Evolutionary conservation across 2,329 filamentous ascomycete species (phyloP), one percentile per base, ranked within the genome.

Genomic region (Venturia oleaginea): DNA sequence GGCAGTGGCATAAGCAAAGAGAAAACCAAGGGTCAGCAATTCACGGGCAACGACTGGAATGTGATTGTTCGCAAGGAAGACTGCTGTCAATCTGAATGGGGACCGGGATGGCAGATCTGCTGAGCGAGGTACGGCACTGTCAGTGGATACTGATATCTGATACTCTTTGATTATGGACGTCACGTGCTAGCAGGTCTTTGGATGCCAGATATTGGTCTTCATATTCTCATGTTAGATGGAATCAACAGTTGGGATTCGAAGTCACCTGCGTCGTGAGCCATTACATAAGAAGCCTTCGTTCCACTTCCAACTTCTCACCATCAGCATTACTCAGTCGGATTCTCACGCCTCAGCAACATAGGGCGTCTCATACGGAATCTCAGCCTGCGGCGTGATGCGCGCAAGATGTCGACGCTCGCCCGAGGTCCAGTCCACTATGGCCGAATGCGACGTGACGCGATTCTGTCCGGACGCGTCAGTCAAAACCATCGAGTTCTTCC

Each of bases 331-430:
- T 48, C 43, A 24, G 3, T 2, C 3, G 19, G 22, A 8, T 48
- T 5, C n/a, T 59, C 54, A 34, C n/a, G 13, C 37, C 19, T 42
- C n/a, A 32, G 46, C 32, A 38, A 64, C 57, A 27, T 61, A 64
- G 2, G 75, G 74, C 15, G 78, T 93, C 80, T 93, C 88, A 68
- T 79, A 90, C 0, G 90, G 90, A 66, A 79, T 76, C 79, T 95
- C 91, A 0, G 90, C 91, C 77, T 93, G 89, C 0, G 91, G 90
- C 4, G 90, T 93, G 71, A 95, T 88, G 54, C 91, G 83, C 3
- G 90, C 90, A 67, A 95, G 76, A 76, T 95, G 91, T 61, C 91
- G 82, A 65, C 91, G 80, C 74, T 90, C 85, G 2, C 90, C 90
- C 72, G 84, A 84, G 69, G 88, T 84, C 91, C 91, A 96, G 73